These are phyloP conservation scores for Annona cherimola DNA, from an alignment of 164 flowering plant species.

Conservation along the genomic window DNA sequence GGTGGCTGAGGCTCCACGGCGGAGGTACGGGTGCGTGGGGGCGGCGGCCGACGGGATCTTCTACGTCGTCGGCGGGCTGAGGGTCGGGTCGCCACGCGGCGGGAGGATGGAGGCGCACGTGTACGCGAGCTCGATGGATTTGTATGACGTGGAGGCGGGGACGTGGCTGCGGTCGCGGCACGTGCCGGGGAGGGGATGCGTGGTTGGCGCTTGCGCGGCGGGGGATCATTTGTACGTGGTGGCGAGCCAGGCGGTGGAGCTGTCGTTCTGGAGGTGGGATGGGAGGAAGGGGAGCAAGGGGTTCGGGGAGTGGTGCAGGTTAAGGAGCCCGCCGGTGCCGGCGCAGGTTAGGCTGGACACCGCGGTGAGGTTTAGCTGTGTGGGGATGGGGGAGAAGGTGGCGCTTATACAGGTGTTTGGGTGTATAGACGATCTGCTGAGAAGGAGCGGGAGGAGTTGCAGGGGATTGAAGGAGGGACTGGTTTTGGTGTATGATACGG, in stretches of 20 bases:
- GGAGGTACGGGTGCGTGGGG: conserved; percentile 78
- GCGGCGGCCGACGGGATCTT: conserved; percentile 72
- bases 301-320: conserved; percentile 72
- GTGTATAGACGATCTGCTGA: conserved; percentile 61
- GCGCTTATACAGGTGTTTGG: conserved; percentile 60
- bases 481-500: conserved; percentile 58
- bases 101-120: conserved; percentile 41
- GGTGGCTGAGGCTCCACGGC: conserved; percentile 51
- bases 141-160: conserved; percentile 63
- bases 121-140: conserved; percentile 80
- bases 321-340: conserved; percentile 64
- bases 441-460: conserved; percentile 57
- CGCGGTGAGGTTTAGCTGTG: conserved; percentile 66
- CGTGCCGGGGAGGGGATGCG: conserved; percentile 89
- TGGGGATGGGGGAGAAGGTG: conserved; percentile 59
- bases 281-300: conserved; percentile 39
- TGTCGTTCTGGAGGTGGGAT: conserved; percentile 79
- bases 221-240: conserved; percentile 54
- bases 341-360: conserved; percentile 65
- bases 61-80: conserved; percentile 79
- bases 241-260: conserved; percentile 84
- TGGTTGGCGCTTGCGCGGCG: conserved; percentile 77
- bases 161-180: conserved; percentile 69
- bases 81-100: conserved; percentile 30
- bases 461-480: conserved; percentile 62